phyloP scores from a whole-genome alignment of 2,329 filamentous ascomycete genomes.

The Hypoxylon sp. region DNA sequence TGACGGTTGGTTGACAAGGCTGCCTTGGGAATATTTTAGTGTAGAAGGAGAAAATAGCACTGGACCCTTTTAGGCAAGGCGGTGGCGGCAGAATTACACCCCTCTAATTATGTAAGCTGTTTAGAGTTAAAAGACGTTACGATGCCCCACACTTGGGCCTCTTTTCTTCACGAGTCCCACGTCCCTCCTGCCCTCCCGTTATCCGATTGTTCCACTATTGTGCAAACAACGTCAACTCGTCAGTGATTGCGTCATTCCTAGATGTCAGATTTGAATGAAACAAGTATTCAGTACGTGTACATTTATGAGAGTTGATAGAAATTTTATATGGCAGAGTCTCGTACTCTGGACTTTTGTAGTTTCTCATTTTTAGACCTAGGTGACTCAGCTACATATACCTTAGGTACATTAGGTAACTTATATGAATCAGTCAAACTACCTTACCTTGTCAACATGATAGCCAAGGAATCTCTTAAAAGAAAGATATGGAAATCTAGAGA shows the following conservation, averaged over 20 bases:
- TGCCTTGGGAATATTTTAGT: slow-evolving; percentile 17
- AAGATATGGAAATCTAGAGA: too few species aligned
- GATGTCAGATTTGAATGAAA: not conserved
- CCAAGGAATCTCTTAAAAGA: too few species aligned
- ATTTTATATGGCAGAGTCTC: not conserved
- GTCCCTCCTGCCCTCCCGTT: not conserved
- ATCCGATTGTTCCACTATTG: not conserved
- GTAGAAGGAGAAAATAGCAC: slow-evolving; percentile 5
- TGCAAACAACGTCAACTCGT: not conserved
- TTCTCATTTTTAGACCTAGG: too few species aligned
- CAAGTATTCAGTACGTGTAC: not conserved
- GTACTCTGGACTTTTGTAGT: not conserved
- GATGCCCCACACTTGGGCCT: not conserved
- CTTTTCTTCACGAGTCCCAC: not conserved
- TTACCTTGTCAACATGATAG: too few species aligned
- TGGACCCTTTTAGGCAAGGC: slow-evolving; percentile 4
- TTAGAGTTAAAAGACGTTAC: not conserved
- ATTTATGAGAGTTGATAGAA: not conserved
- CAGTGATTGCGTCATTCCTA: not conserved
- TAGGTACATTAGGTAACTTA: too few species aligned
- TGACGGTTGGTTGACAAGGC: slow-evolving; percentile 27
- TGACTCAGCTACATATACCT: too few species aligned
- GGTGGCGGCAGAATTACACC: slow-evolving; percentile 8
- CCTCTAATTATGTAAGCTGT: not conserved
- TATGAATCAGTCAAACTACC: too few species aligned